phyloP scores from a whole-genome alignment of 2,329 filamentous ascomycete genomes.

The Fonsecaea multimorphosa region DNA sequence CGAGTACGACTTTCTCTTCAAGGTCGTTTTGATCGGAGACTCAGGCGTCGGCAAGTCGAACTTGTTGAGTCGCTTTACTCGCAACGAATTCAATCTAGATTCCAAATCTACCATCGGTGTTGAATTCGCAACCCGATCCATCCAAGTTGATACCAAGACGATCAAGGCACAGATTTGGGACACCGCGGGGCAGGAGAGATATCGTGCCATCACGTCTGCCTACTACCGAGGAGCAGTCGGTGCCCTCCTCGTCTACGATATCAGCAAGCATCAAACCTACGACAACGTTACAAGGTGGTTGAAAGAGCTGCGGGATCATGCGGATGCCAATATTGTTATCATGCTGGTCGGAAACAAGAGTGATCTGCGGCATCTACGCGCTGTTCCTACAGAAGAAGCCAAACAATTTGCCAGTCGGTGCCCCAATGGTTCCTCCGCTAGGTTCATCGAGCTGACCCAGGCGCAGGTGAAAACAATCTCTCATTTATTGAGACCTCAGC shows the following conservation, averaged over 20 bases:
- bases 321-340: conserved; percentile 98
- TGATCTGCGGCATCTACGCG: conserved; percentile 97
- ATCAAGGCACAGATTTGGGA: conserved; percentile 99
- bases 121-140: conserved; percentile 97
- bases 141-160: conserved; percentile 98
- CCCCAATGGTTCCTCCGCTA: neutral
- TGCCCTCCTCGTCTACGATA: conserved; percentile 97
- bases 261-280: conserved; percentile 99
- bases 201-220: conserved; percentile 97
- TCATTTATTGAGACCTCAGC: conserved; percentile 99
- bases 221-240: conserved; percentile 99
- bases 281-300: conserved; percentile 99
- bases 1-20: conserved; percentile 99
- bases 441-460: conserved; percentile 36
- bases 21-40: conserved; percentile 99
- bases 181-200: conserved; percentile 97
- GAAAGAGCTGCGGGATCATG: conserved; percentile 97
- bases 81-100: conserved; percentile 99
- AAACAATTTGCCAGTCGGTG: conserved; percentile 92
- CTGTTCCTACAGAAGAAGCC: conserved; percentile 95
- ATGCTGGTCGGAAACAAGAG: conserved; percentile 99
- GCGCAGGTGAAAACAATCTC: conserved; percentile 88
- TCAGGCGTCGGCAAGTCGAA: conserved; percentile 99
- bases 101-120: conserved; percentile 99
- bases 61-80: conserved; percentile 98